A percentile compares a stretch with the other conserved stretches of the same genome.
phyloP scores from a whole-genome alignment of 192 early-diverging fungal species.

The Coemansia furcata region DNA sequence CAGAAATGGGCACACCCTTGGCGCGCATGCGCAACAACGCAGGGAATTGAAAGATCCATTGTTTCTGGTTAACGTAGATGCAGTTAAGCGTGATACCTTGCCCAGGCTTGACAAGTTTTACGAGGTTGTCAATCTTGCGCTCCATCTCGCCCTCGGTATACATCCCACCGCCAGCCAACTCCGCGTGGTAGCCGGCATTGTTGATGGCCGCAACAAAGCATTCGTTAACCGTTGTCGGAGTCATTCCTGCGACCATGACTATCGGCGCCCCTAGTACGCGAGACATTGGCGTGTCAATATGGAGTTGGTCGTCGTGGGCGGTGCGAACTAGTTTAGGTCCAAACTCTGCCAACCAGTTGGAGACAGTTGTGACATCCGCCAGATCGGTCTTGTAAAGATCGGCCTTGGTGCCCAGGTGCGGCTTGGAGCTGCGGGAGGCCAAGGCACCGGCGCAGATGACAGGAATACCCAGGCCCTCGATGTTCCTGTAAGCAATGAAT shows the following conservation, averaged over 20 bases:
- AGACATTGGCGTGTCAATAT: conserved; percentile 84
- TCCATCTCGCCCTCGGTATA: conserved; percentile 71
- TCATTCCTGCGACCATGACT: conserved; percentile 95
- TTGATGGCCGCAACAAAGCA: conserved; percentile 79
- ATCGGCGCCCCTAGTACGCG: conserved; percentile 84
- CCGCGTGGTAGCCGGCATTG: conserved; percentile 88
- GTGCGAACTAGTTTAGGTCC: conserved; percentile 80
- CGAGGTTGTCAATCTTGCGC: conserved; percentile 69
- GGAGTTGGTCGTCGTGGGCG: conserved; percentile 56
- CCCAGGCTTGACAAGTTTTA: conserved; percentile 68
- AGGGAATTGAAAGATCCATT: conserved; percentile 65
- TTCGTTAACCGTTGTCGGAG: conserved; percentile 78
- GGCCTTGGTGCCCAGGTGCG: conserved; percentile 68
- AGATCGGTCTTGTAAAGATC: conserved; percentile 69
- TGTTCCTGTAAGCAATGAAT: conserved; percentile 76
- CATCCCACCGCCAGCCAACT: conserved; percentile 89
- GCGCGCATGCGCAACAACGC: conserved; percentile 72
- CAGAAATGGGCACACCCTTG: conserved; percentile 86
- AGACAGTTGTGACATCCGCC: conserved; percentile 68
- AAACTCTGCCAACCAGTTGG: conserved; percentile 84
- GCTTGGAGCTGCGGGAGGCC: conserved; percentile 14
- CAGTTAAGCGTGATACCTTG: conserved; percentile 90
- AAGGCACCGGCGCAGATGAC: conserved; percentile 30
- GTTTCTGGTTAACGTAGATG: conserved; percentile 73
- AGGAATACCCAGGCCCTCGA: conserved; percentile 82